Conservation (phyloP, 2,329 filamentous ascomycete species). For the Pseudocercospora crystallina region DNA sequence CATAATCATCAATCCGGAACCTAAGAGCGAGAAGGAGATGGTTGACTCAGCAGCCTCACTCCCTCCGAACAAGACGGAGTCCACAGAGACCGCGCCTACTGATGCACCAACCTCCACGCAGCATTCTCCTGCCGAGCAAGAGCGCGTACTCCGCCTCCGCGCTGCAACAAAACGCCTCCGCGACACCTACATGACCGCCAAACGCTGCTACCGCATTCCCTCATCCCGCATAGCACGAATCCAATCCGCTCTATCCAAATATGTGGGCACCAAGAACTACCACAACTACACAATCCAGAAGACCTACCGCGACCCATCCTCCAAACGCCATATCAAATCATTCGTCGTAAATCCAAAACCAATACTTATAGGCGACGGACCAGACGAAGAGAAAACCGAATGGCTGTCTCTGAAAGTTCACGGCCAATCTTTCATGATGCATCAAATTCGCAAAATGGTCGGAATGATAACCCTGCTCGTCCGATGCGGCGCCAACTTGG, state of each 20-base stretch:
- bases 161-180: conserved; percentile 61
- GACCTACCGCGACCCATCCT: conserved; percentile 72
- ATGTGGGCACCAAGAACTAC: conserved; percentile 84
- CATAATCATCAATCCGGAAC: conserved; percentile 29
- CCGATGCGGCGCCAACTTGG: conserved; percentile 71
- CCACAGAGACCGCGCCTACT: background rate
- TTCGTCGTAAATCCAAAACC: conserved; percentile 76
- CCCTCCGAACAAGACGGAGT: conserved; percentile 12
- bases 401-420: conserved; percentile 96
- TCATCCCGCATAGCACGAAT: conserved; percentile 69
- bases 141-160: conserved; percentile 37
- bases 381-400: conserved; percentile 66
- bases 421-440: conserved; percentile 99
- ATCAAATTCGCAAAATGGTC: conserved; percentile 99
- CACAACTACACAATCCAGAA: conserved; percentile 99
- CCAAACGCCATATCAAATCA: conserved; percentile 88
- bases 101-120: conserved; percentile 2
- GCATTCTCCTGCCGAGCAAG: conserved; percentile 16
- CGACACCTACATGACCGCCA: conserved; percentile 75
- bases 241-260: conserved; percentile 71
- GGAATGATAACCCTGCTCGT: conserved; percentile 84
- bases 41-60: background rate
- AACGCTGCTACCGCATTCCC: conserved; percentile 80
- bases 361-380: conserved; percentile 36
- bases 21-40: conserved; percentile 3